phyloP scores from a whole-genome alignment of 2,329 filamentous ascomycete species.

The Sporothrix luriei region DNA sequence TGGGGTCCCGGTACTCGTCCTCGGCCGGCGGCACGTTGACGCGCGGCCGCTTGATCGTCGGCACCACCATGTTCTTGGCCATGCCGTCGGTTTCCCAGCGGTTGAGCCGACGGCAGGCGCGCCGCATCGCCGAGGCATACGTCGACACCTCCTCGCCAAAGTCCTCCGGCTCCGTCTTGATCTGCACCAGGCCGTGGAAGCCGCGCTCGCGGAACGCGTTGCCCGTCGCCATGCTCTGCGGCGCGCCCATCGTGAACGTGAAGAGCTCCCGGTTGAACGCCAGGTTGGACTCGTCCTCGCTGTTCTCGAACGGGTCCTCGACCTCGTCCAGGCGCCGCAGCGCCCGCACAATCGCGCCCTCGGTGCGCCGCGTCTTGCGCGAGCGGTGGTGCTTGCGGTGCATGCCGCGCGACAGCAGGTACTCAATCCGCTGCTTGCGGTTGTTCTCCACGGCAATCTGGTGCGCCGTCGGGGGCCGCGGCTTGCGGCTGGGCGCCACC shows the following conservation, averaged over 20 bases:
- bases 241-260: conserved; percentile 33
- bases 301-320: conserved; percentile 61
- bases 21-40: conserved; percentile 37
- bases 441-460: conserved; percentile 80
- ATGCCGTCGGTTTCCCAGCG: conserved; percentile 59
- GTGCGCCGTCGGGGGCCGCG: conserved; percentile 76
- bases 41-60: conserved; percentile 49
- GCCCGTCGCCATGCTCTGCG: conserved; percentile 36
- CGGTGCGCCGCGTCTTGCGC: conserved; percentile 62
- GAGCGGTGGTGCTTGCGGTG: conserved; percentile 66
- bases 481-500: conserved; percentile 56
- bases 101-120: conserved; percentile 65
- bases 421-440: conserved; percentile 76
- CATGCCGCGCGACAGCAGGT: conserved; percentile 75
- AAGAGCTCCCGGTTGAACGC: conserved; percentile 39
- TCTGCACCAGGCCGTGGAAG: conserved; percentile 65
- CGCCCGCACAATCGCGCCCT: conserved; percentile 68
- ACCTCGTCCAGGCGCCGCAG: conserved; percentile 64
- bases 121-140: conserved; percentile 67
- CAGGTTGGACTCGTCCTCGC: conserved; percentile 59
- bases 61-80: conserved; percentile 46
- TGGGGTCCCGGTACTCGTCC: conserved; percentile 40
- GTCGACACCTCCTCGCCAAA: conserved; percentile 73
- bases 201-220: conserved; percentile 58
- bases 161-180: conserved; percentile 67